These are phyloP conservation scores for Backusella circina DNA, from an alignment of 192 early-diverging fungal species.

Conservation along the genomic window DNA sequence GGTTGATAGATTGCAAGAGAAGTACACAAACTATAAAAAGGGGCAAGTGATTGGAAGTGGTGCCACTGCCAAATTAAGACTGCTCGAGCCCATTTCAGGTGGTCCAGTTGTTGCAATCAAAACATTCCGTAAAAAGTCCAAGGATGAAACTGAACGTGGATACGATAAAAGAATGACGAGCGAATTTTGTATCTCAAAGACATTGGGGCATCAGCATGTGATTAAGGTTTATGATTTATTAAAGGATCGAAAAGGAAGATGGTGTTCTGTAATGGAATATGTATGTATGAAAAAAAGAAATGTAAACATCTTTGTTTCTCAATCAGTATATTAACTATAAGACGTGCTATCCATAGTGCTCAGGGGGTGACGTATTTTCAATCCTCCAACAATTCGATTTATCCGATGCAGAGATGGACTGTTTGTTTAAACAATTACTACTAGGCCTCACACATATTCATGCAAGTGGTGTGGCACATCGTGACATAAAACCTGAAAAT, in stretches of 20 bases:
- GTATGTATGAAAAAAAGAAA: constrained; percentile 27
- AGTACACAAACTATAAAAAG: constrained; percentile 13
- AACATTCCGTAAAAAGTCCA: constrained; percentile 77
- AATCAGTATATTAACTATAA: too few species aligned
- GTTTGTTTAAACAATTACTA: constrained; percentile 91
- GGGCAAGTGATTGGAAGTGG: constrained; percentile 65
- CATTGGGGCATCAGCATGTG: constrained; percentile 82
- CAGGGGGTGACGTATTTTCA: constrained; percentile 89
- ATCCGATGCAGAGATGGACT: constrained; percentile 77
- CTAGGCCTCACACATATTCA: constrained; percentile 88
- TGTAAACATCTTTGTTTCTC: background rate
- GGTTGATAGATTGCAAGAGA: constrained; percentile 9
- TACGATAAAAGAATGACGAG: constrained; percentile 92
- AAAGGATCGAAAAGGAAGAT: constrained; percentile 84
- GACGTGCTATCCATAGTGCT: constrained; percentile 53
- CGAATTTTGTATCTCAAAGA: constrained; percentile 94
- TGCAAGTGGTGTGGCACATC: constrained; percentile 89
- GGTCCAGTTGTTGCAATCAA: constrained; percentile 81
- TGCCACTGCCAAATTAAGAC: constrained; percentile 83
- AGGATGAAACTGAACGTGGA: constrained; percentile 84
- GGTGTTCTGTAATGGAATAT: constrained; percentile 75
- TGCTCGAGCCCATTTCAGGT: constrained; percentile 48
- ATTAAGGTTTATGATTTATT: constrained; percentile 92
- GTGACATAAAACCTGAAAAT: constrained; percentile 84
- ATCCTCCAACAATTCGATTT: constrained; percentile 75